phyloP scores from a whole-genome alignment of 1,284 basidiomycete species.

The Pseudomicrostroma phylloplanum region DNA sequence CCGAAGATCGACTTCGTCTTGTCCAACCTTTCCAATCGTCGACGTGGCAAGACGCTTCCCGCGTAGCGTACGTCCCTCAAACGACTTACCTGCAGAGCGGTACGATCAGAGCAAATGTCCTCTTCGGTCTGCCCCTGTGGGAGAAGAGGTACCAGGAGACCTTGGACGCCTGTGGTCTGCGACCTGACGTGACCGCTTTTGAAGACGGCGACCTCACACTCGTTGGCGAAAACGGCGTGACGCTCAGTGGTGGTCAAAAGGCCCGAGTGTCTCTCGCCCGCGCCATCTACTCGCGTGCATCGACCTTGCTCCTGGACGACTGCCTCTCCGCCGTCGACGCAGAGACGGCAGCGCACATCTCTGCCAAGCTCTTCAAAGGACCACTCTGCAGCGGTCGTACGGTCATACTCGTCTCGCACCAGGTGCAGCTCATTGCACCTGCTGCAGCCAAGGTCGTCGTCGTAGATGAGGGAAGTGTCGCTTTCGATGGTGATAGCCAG shows the following conservation, averaged over 20 bases:
- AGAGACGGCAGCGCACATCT: constrained; percentile 56
- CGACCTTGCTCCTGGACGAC: constrained; percentile 39
- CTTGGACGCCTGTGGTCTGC: constrained; percentile 33
- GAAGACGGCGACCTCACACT: constrained; percentile 20
- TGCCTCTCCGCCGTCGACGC: constrained; percentile 59
- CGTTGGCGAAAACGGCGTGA: constrained; percentile 21
- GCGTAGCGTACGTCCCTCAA: constrained; percentile 30
- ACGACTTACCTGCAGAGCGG: constrained; percentile 31
- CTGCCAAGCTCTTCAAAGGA: constrained; percentile 25
- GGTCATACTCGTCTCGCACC: constrained; percentile 68
- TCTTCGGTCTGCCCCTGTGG: constrained; percentile 34
- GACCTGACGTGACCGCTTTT: constrained; percentile 30
- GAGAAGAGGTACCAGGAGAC: constrained; percentile 30
- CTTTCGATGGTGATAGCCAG: background rate
- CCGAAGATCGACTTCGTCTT: background rate
- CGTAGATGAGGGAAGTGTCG: constrained; percentile 25
- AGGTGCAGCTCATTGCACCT: constrained; percentile 29
- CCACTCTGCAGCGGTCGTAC: constrained; percentile 57
- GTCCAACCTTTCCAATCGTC: background rate
- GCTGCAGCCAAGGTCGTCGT: constrained; percentile 26
- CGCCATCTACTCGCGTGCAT: constrained; percentile 37
- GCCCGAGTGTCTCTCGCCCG: constrained; percentile 28
- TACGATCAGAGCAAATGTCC: constrained; percentile 38
- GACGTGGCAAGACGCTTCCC: constrained; percentile 1
- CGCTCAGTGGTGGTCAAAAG: constrained; percentile 21